Evolutionary conservation across 768 basidiomycete genomes (phyloP).

Genomic region (Filobasidium wieringae): DNA sequence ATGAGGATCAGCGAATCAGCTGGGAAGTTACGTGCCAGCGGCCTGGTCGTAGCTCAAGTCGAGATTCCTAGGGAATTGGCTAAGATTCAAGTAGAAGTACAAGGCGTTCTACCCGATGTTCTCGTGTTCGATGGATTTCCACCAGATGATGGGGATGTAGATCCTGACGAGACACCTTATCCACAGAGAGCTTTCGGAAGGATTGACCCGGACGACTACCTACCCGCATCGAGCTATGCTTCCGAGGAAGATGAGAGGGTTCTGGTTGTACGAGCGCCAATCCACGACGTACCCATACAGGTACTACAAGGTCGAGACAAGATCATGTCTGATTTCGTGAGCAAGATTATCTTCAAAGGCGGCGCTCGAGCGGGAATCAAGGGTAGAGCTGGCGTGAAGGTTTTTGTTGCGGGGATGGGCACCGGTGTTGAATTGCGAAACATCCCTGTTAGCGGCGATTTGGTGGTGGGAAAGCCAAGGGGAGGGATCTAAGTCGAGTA

Average conservation of each 20-base stretch:
- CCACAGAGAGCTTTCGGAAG: conserved; percentile 33
- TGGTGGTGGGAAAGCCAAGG: conserved; percentile 28
- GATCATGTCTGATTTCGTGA: conserved; percentile 31
- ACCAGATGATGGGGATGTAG: conserved; percentile 48
- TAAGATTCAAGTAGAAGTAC: conserved; percentile 49
- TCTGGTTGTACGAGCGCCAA: conserved; percentile 28
- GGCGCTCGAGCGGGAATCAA: conserved; percentile 37
- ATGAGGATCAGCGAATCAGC: conserved; percentile 31
- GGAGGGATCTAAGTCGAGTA: background rate
- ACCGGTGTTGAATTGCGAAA: conserved; percentile 21
- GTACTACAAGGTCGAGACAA: conserved; percentile 47
- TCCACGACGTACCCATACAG: conserved; percentile 37
- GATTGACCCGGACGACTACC: conserved; percentile 54
- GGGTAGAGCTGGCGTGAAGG: conserved; percentile 28
- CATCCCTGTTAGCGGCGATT: conserved; percentile 26
- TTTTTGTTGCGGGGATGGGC: conserved; percentile 22
- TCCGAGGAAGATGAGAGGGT: conserved; percentile 7
- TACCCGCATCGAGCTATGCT: conserved; percentile 35
- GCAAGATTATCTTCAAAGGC: conserved; percentile 38
- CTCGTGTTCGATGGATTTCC: conserved; percentile 32
- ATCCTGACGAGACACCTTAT: conserved; percentile 51
- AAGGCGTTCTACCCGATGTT: conserved; percentile 41
- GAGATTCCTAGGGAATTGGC: conserved; percentile 57
- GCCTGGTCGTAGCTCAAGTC: conserved; percentile 29
- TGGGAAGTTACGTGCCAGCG: conserved; percentile 32